Conservation (phyloP, 129 eudicot species). For the Scalesia atractyloides region DNA sequence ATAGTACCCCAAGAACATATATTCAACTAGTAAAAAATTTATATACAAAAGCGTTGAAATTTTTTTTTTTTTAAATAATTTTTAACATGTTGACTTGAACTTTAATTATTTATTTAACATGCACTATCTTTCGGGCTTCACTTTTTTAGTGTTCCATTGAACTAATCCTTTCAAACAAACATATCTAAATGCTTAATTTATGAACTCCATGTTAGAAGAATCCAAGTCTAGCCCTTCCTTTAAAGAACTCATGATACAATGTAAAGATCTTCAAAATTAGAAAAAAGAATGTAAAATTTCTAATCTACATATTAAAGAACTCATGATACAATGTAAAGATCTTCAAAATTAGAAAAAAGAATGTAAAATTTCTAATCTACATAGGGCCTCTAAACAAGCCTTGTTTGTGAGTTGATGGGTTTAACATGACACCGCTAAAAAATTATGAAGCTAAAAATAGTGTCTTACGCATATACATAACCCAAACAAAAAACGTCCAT, state of each 20-base stretch:
- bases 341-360: neutral
- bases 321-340: neutral
- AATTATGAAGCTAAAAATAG: no score
- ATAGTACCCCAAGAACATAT: constrained; percentile 3
- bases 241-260: neutral
- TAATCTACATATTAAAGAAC: neutral
- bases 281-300: neutral
- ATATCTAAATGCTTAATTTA: neutral
- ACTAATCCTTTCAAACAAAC: neutral
- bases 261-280: neutral
- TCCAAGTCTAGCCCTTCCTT: neutral
- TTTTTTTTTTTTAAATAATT: no score
- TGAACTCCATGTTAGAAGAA: neutral
- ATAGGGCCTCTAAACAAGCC: no score
- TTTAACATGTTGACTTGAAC: no score
- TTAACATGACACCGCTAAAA: no score
- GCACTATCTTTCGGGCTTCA: no score
- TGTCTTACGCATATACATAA: no score
- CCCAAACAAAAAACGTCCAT: no score
- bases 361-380: neutral
- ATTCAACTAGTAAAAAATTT: neutral
- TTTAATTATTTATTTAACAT: no score
- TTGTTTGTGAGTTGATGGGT: no score
- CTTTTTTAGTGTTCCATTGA: no score
- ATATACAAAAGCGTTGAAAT: no score